These are phyloP conservation scores for Pontederia crassipes DNA, from an alignment of 176 grass and related monocot genomes.

Conservation along the genomic window DNA sequence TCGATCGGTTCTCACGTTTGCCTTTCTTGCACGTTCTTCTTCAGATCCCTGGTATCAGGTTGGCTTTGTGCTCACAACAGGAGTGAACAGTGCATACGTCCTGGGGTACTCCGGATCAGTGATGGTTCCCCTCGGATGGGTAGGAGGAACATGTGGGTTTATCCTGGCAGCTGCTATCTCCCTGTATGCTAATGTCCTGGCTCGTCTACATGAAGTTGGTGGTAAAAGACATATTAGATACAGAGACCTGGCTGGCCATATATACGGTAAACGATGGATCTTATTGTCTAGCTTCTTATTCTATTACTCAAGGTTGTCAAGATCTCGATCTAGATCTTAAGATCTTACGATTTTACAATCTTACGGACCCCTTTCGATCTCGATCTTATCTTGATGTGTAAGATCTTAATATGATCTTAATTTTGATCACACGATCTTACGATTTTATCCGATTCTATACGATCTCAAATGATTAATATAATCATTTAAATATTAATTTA, in stretches of 20 bases:
- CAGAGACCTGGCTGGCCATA: constrained; percentile 93
- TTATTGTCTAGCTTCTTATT: not conserved
- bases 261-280: constrained; percentile 52
- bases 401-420: too few species aligned
- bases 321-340: too few species aligned
- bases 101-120: constrained; percentile 83
- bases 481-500: too few species aligned
- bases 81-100: constrained; percentile 91
- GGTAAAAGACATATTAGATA: constrained; percentile 93
- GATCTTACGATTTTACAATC: too few species aligned
- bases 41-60: constrained; percentile 99
- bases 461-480: too few species aligned
- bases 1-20: not conserved
- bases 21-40: constrained; percentile 2
- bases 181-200: constrained; percentile 77
- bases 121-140: constrained; percentile 86
- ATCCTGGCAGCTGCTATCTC: constrained; percentile 81
- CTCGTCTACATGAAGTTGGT: constrained; percentile 70
- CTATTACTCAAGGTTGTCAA: not conserved
- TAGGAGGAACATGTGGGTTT: constrained; percentile 51
- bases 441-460: too few species aligned
- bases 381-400: too few species aligned
- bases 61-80: constrained; percentile 83
- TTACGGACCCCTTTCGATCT: too few species aligned
- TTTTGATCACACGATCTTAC: not conserved